These are phyloP conservation scores for Ramaria sp. DNA, from an alignment of 768 basidiomycete species.

Conservation along the genomic window DNA sequence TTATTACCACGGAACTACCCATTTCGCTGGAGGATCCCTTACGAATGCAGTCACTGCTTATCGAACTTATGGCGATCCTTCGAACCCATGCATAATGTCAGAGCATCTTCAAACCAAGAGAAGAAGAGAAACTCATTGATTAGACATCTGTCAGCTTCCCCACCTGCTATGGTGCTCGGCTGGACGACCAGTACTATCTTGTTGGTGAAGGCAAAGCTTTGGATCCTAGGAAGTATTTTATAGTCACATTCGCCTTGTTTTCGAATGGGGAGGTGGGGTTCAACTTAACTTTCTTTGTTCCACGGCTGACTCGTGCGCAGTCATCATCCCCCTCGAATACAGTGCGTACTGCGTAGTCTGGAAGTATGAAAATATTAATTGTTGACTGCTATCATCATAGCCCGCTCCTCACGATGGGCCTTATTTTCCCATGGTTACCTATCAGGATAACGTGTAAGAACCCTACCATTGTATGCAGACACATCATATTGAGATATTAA, in stretches of 20 bases:
- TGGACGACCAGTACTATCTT: conserved; percentile 29
- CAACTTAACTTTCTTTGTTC: neutral
- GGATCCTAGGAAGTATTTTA: conserved; percentile 38
- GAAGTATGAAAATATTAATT: too few species aligned
- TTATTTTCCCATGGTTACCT: conserved; percentile 45
- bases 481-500: neutral
- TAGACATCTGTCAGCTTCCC: neutral
- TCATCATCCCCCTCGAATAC: conserved; percentile 58
- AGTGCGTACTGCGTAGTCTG: conserved; percentile 18
- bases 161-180: conserved; percentile 42
- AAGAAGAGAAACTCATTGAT: too few species aligned
- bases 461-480: neutral
- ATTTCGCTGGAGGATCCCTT: conserved; percentile 38
- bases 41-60: conserved; percentile 50
- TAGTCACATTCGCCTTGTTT: conserved; percentile 47
- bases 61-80: conserved; percentile 38
- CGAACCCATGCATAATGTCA: conserved; percentile 43
- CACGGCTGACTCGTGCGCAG: conserved; percentile 17
- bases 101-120: neutral
- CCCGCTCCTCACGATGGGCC: conserved; percentile 45
- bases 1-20: conserved; percentile 44
- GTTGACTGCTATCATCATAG: conserved; percentile 18
- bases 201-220: conserved; percentile 32
- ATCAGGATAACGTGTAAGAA: conserved; percentile 44
- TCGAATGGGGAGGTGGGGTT: conserved; percentile 46